Percentiles rank a stretch among this genome's conserved stretches.
Evolutionary conservation across 2,329 filamentous ascomycete genomes (phyloP).

Genomic region (Verticillium dahliae): DNA sequence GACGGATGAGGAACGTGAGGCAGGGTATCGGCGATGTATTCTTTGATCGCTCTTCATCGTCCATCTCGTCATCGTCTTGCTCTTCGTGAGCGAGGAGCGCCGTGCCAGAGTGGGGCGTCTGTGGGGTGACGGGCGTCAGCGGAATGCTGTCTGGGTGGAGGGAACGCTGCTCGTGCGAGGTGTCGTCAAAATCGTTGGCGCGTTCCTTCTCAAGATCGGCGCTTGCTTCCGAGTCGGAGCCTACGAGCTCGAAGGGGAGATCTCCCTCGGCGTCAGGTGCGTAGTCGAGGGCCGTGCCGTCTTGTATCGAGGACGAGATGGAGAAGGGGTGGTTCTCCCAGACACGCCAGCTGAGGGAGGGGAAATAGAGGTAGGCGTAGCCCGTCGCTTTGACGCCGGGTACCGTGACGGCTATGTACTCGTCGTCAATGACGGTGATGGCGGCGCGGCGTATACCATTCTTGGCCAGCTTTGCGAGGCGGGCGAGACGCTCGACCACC

Average conservation of each 20-base stretch:
- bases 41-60: neutral
- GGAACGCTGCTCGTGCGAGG: neutral
- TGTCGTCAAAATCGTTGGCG: neutral
- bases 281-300: neutral
- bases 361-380: constrained; percentile 10
- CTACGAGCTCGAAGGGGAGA: neutral
- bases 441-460: constrained; percentile 8
- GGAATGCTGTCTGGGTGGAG: neutral
- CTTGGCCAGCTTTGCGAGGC: constrained; percentile 5
- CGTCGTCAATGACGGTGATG: constrained; percentile 6
- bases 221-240: constrained; percentile 3
- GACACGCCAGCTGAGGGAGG: constrained; percentile 5
- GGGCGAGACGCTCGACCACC: constrained; percentile 8
- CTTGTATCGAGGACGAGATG: neutral
- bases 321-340: constrained; percentile 10
- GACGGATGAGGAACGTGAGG: constrained; percentile 6
- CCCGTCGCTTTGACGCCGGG: constrained; percentile 6
- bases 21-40: neutral
- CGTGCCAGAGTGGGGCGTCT: neutral
- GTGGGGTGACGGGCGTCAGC: neutral
- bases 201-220: neutral
- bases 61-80: constrained; percentile 1
- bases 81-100: neutral
- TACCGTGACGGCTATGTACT: constrained; percentile 5
- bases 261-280: neutral